Base-by-base conservation (phyloP, 352 stramenopile species). In the Aphanomyces cochlioides region DNA sequence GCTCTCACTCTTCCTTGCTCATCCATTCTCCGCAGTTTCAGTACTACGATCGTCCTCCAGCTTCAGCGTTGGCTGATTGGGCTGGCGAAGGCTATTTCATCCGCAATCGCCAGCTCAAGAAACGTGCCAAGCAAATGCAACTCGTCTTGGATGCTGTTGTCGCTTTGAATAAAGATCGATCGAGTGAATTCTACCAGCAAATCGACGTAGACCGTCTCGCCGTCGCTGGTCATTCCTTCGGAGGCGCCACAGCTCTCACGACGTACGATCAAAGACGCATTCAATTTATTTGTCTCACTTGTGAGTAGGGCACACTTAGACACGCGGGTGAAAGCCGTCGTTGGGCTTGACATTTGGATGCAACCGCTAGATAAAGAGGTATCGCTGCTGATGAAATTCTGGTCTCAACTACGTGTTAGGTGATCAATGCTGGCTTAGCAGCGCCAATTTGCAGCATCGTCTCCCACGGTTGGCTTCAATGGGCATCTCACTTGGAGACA, bases 271-370 rank as follows among this genome's bases (percentile, higher is more conserved):
- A n/a, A 50, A 12, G 43, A 50, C 10, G 10, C 43, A 28, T 58
- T 37, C 8, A 56, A n/a, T n/a, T 63, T 19, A 13, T 28, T 28
- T 28, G 28, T 28, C 28, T 28, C 28, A 28, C 28, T 28, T 28
- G 28, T 28, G 28, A 28, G 4, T 67, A 67, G 60, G 13, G 82
- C 80, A 7, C 78, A 88, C 53, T 15, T 75, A 43, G 83, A 90
- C 72, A 58, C 68, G 28, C 77, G 83, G 0, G 78, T 89, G 38
- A 75, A 75, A 37, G 66, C 73, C 6, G 77, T 78, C 41, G 81
- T 88, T 61, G 74, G 87, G 56, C 64, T 90, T 21, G 83, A 90
- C 67, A 73, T 74, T 41, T 90, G 83, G 83, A 89, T 90, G 80
- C 77, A 84, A 61, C 83, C 83, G 0, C 56, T 90, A 21, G 78